Percentiles rank a stretch among this genome's conserved stretches.
Conservation (phyloP, 768 basidiomycete genomes). For the Amanita subjunquillea region DNA sequence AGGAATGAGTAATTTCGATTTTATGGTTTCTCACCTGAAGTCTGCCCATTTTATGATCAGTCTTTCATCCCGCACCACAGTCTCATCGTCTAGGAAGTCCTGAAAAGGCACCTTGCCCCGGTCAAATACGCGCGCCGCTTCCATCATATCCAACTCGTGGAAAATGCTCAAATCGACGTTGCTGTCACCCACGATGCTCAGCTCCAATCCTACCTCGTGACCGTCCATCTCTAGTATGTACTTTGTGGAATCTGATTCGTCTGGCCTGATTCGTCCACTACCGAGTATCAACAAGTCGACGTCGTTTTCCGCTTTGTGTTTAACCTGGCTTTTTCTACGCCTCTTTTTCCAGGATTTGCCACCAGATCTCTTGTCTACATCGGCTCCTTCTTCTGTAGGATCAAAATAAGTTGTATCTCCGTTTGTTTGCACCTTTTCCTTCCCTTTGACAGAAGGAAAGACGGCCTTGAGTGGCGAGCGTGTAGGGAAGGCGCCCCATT, state of each 20-base stretch:
- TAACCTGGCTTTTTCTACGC: slow-evolving; percentile 6
- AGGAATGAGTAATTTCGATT: not conserved
- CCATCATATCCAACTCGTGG: slow-evolving; percentile 34
- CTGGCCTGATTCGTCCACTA: slow-evolving; percentile 42
- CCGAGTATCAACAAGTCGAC: not conserved
- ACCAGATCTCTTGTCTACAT: slow-evolving; percentile 12
- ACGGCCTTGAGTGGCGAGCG: slow-evolving; percentile 55
- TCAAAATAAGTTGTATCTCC: slow-evolving; percentile 11
- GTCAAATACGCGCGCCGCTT: slow-evolving; percentile 46
- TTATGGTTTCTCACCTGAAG: slow-evolving; percentile 38
- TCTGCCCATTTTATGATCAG: slow-evolving; percentile 71
- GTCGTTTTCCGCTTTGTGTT: slow-evolving; percentile 3
- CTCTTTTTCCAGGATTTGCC: slow-evolving; percentile 8
- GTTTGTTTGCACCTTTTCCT: slow-evolving; percentile 15
- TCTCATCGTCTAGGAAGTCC: slow-evolving; percentile 54
- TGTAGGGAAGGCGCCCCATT: slow-evolving; percentile 87
- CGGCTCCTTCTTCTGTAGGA: slow-evolving; percentile 11
- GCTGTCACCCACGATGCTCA: slow-evolving; percentile 45
- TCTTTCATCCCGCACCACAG: slow-evolving; percentile 46
- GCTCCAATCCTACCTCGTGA: slow-evolving; percentile 54
- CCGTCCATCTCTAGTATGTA: slow-evolving; percentile 61
- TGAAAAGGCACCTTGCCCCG: slow-evolving; percentile 54
- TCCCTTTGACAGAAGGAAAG: slow-evolving; percentile 23
- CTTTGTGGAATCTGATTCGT: slow-evolving; percentile 46
- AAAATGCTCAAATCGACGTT: slow-evolving; percentile 20